A percentile compares a stretch with the other conserved stretches of the same genome.
Evolutionary conservation across 345 rosid genomes (phyloP).

Genomic region (Melaleuca alternifolia): DNA sequence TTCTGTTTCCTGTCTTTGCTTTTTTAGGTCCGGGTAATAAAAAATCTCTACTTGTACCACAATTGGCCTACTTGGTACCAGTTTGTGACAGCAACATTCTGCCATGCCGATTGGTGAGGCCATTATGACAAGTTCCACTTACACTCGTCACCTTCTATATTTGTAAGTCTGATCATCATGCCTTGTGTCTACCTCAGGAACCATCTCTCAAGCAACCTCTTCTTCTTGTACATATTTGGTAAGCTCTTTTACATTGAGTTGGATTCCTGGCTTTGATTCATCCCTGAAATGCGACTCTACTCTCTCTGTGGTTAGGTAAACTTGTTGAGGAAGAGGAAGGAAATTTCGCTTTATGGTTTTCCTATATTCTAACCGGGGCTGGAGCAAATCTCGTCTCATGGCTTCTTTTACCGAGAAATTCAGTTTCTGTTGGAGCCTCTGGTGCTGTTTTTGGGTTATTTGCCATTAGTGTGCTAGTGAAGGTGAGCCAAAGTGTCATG

Average conservation of each 20-base stretch:
- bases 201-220: constrained; percentile 95
- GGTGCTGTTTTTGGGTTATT: constrained; percentile 93
- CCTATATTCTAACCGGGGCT: constrained; percentile 68
- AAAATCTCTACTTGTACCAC: constrained; percentile 71
- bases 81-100: constrained; percentile 85
- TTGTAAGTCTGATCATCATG: neutral
- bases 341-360: constrained; percentile 66
- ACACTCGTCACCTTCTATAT: neutral
- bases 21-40: constrained; percentile 43
- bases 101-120: constrained; percentile 90
- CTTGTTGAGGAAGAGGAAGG: constrained; percentile 97
- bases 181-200: constrained; percentile 33
- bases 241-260: constrained; percentile 14
- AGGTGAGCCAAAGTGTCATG: constrained; percentile 24
- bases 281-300: neutral
- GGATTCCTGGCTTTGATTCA: neutral
- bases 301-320: constrained; percentile 44
- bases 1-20: neutral
- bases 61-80: constrained; percentile 79
- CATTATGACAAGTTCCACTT: neutral
- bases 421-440: constrained; percentile 88
- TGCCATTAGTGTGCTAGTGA: constrained; percentile 82
- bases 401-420: constrained; percentile 85
- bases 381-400: constrained; percentile 92
- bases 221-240: constrained; percentile 94